Conservation (phyloP, 2,329 filamentous ascomycete genomes). For the Falciphora oryzae region DNA sequence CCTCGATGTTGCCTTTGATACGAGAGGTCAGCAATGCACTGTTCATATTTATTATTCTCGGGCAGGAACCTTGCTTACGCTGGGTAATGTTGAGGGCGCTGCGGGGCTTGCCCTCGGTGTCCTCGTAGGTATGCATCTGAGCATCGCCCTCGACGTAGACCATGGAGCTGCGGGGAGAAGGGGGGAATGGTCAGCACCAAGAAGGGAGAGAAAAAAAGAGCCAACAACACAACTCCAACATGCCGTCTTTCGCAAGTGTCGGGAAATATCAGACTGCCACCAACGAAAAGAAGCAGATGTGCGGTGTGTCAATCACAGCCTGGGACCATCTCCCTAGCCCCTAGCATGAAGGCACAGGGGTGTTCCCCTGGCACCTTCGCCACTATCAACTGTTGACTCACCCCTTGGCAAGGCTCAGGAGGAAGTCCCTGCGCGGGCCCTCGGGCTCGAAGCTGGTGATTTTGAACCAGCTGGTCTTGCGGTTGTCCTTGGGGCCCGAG, state of each 20-base stretch:
- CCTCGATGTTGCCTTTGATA: conserved; percentile 33
- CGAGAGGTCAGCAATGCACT: conserved; percentile 2
- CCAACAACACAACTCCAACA: background rate
- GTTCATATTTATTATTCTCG: background rate
- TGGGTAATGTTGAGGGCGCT: conserved; percentile 66
- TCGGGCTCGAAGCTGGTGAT: conserved; percentile 66
- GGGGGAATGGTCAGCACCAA: conserved; percentile 14
- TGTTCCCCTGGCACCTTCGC: background rate
- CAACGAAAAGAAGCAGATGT: too few species aligned
- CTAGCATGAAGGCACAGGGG: background rate
- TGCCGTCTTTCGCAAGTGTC: too few species aligned
- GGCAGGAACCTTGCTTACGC: conserved; percentile 52
- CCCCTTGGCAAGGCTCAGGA: conserved; percentile 78
- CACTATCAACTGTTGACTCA: conserved; percentile 43
- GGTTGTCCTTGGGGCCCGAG: conserved; percentile 61
- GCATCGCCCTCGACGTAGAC: conserved; percentile 83
- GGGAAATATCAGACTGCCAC: too few species aligned
- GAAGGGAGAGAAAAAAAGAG: background rate
- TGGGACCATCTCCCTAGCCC: too few species aligned
- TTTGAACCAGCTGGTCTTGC: conserved; percentile 79
- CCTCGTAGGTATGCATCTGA: conserved; percentile 59
- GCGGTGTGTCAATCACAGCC: too few species aligned
- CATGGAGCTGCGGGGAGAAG: conserved; percentile 51
- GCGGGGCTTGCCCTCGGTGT: conserved; percentile 63
- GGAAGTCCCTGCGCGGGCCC: conserved; percentile 63